These are phyloP conservation scores for Coemansia sp. DNA, from an alignment of 192 early-diverging fungal genomes.

Conservation along the genomic window DNA sequence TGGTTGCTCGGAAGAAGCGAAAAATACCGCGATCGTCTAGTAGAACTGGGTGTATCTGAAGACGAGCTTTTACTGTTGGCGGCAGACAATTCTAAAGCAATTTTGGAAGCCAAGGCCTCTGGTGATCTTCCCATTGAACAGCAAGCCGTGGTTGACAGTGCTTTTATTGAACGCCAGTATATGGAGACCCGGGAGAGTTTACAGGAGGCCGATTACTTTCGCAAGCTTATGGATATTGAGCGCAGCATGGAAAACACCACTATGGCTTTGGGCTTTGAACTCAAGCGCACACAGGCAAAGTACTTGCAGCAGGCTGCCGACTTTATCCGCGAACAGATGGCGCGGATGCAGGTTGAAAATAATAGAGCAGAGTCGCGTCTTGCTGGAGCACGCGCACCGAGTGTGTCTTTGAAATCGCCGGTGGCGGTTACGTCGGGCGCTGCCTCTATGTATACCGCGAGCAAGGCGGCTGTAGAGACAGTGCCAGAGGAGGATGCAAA, in stretches of 20 bases:
- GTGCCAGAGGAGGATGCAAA: too few species aligned
- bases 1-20: conserved; percentile 25
- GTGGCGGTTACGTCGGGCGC: too few species aligned
- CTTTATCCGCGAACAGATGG: conserved; percentile 51
- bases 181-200: conserved; percentile 49
- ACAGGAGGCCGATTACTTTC: conserved; percentile 44
- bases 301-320: conserved; percentile 48
- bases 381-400: too few species aligned
- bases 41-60: conserved; percentile 16
- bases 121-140: conserved; percentile 2
- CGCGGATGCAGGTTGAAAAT: conserved; percentile 14
- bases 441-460: too few species aligned
- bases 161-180: conserved; percentile 49
- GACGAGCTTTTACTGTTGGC: conserved; percentile 28
- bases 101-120: too few species aligned
- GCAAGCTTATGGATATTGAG: conserved; percentile 48
- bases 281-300: conserved; percentile 49
- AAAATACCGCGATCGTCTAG: conserved; percentile 18
- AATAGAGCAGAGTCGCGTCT: conserved; percentile 18
- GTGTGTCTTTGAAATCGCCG: too few species aligned
- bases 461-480: too few species aligned
- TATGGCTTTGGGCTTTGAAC: conserved; percentile 48
- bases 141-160: conserved; percentile 34
- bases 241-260: conserved; percentile 52
- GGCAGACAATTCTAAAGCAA: not conserved